These are phyloP conservation scores for Vigna hirtella DNA, from an alignment of 306 rosid species.

Conservation along the genomic window DNA sequence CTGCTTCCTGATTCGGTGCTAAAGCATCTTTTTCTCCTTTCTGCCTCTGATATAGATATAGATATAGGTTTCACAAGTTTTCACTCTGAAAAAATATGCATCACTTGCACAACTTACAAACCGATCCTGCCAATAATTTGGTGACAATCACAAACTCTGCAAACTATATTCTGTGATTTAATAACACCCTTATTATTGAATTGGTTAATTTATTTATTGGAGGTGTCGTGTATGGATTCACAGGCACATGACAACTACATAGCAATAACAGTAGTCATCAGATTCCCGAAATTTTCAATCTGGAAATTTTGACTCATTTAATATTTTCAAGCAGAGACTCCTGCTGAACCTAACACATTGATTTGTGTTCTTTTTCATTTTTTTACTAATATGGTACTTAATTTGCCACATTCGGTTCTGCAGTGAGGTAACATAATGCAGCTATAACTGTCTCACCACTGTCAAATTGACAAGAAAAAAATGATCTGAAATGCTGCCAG, in stretches of 20 bases:
- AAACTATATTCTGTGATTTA: conserved; percentile 24
- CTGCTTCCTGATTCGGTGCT: conserved; percentile 45
- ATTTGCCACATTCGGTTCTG: background rate
- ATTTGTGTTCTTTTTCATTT: background rate
- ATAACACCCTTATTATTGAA: conserved; percentile 1
- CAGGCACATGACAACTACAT: conserved; percentile 57
- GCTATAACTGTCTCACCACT: background rate
- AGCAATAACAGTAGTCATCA: conserved; percentile 46
- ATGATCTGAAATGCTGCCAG: background rate
- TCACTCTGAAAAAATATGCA: background rate
- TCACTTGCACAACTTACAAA: conserved; percentile 29
- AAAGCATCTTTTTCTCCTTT: conserved; percentile 33
- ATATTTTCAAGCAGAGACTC: conserved; percentile 18
- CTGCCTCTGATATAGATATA: conserved; percentile 4
- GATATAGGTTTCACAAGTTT: conserved; percentile 19
- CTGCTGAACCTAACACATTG: conserved; percentile 48
- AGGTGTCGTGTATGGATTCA: conserved; percentile 58
- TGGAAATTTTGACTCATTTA: conserved; percentile 17
- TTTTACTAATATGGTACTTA: background rate
- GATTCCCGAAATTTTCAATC: conserved; percentile 33
- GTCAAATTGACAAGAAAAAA: background rate
- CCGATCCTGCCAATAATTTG: conserved; percentile 32
- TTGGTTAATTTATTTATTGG: conserved; percentile 24
- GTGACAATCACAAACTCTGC: conserved; percentile 30
- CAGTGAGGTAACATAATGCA: background rate